Evolutionary conservation across 306 rosid species (phyloP).

Genomic region (Rosa lucieae): DNA sequence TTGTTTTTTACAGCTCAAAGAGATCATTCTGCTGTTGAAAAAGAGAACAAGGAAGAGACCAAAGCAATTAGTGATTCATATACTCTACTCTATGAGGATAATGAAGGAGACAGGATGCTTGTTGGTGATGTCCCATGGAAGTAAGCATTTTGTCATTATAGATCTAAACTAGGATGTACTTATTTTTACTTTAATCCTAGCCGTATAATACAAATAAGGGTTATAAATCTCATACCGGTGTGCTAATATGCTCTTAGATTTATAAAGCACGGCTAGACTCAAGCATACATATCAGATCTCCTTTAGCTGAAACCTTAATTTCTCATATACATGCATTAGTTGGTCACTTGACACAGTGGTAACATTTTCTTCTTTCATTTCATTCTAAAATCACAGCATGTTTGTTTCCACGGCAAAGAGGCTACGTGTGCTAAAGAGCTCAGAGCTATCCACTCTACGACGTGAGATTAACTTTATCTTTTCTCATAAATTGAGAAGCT

Average conservation of each 20-base stretch:
- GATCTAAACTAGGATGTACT: not conserved
- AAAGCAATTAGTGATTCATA: slow-evolving; percentile 41
- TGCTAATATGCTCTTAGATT: not conserved
- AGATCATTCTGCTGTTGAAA: slow-evolving; percentile 50
- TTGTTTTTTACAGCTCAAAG: slow-evolving; percentile 43
- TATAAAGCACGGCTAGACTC: not conserved
- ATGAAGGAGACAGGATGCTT: slow-evolving; percentile 87
- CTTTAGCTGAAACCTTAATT: not conserved
- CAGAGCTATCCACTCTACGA: slow-evolving; percentile 24
- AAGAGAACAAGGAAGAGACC: slow-evolving; percentile 42
- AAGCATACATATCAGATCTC: not conserved
- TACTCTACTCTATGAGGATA: slow-evolving; percentile 80
- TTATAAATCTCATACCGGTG: not conserved
- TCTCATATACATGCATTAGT: not conserved
- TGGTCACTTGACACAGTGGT: not conserved
- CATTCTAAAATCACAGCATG: slow-evolving; percentile 25
- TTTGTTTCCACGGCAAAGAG: slow-evolving; percentile 39
- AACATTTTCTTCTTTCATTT: not conserved
- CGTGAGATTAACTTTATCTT: slow-evolving; percentile 5
- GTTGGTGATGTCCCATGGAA: slow-evolving; percentile 95
- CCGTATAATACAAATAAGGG: not conserved
- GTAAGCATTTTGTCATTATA: slow-evolving; percentile 46
- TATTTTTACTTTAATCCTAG: not conserved
- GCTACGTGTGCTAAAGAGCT: slow-evolving; percentile 32
- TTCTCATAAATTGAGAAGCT: not conserved